Percentiles rank a stretch among this genome's conserved stretches.
phyloP scores from a whole-genome alignment of 2,329 filamentous ascomycete genomes.

The Chaetoscypha palmicola region DNA sequence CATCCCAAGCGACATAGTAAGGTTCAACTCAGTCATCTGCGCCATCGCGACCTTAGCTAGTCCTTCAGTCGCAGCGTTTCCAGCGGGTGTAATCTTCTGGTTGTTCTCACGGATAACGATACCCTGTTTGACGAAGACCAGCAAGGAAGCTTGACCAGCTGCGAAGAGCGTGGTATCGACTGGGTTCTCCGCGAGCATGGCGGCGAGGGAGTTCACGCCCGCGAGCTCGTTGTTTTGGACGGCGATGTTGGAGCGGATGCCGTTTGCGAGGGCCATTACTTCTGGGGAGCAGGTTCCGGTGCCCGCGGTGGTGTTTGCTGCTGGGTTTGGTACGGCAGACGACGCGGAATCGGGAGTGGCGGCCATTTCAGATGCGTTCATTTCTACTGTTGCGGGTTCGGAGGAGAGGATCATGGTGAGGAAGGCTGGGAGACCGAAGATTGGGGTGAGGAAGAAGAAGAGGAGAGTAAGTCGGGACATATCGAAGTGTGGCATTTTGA shows the following conservation, averaged over 20 bases:
- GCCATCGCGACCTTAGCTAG: slow-evolving; percentile 20
- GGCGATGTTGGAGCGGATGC: slow-evolving; percentile 20
- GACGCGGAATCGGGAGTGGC: too few relatives aligned
- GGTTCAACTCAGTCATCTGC: slow-evolving; percentile 17
- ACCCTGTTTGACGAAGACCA: slow-evolving; percentile 20
- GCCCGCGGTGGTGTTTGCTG: neutral
- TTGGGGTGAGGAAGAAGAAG: neutral
- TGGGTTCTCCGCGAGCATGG: slow-evolving; percentile 14
- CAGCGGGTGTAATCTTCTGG: slow-evolving; percentile 20
- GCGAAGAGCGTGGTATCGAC: slow-evolving; percentile 15
- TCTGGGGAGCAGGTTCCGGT: slow-evolving; percentile 11
- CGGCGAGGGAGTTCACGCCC: slow-evolving; percentile 15
- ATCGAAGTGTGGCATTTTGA: neutral
- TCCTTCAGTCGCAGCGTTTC: slow-evolving; percentile 17
- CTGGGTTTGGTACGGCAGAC: too few relatives aligned
- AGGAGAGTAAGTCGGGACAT: too few relatives aligned
- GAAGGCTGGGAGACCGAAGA: neutral
- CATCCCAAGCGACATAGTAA: slow-evolving; percentile 15
- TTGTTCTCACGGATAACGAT: slow-evolving; percentile 22
- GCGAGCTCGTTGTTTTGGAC: slow-evolving; percentile 20
- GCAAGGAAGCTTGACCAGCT: slow-evolving; percentile 11
- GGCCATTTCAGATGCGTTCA: too few relatives aligned
- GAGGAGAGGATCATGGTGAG: slow-evolving; percentile 1
- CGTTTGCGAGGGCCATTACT: slow-evolving; percentile 17
- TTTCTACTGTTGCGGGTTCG: neutral